phyloP scores from a whole-genome alignment of 2,329 filamentous ascomycete species.

The Penicillium sp. region DNA sequence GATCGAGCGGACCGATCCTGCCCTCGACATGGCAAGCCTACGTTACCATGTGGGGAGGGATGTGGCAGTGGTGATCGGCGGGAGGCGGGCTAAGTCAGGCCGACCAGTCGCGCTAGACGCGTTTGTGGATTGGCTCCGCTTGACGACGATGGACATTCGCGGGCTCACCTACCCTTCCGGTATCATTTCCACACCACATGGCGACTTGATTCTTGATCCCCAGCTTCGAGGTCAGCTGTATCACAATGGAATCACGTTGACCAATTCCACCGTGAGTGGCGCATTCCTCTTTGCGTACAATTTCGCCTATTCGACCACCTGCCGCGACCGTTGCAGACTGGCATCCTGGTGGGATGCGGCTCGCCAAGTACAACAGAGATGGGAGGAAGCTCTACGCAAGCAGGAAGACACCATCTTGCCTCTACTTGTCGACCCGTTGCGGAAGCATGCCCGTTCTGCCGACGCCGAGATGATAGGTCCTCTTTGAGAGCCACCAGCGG shows the following conservation, averaged over 20 bases:
- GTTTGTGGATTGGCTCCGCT: slow-evolving; percentile 4
- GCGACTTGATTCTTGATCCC: slow-evolving; percentile 3
- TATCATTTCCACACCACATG: neutral
- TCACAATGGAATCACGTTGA: neutral
- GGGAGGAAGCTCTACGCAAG: neutral
- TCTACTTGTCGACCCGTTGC: too few species aligned
- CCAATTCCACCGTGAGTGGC: neutral
- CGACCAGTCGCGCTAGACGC: slow-evolving; percentile 1
- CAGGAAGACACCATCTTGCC: too few species aligned
- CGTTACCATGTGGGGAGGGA: slow-evolving; percentile 3
- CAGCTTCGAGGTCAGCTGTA: neutral
- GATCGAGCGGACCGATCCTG: neutral
- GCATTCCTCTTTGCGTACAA: neutral
- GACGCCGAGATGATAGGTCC: too few species aligned
- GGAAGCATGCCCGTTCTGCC: too few species aligned
- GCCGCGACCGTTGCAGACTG: neutral
- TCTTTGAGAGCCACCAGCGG: too few species aligned
- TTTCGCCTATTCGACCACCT: neutral
- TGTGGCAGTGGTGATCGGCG: slow-evolving; percentile 5
- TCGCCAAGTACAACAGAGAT: neutral
- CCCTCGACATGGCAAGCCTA: slow-evolving; percentile 6
- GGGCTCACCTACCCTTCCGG: neutral
- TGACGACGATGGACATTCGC: neutral
- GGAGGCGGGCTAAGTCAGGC: slow-evolving; percentile 1
- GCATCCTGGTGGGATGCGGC: neutral